These are phyloP conservation scores for Ophiostoma sp. DNA, from an alignment of 2,329 filamentous ascomycete genomes.

Conservation along the genomic window DNA sequence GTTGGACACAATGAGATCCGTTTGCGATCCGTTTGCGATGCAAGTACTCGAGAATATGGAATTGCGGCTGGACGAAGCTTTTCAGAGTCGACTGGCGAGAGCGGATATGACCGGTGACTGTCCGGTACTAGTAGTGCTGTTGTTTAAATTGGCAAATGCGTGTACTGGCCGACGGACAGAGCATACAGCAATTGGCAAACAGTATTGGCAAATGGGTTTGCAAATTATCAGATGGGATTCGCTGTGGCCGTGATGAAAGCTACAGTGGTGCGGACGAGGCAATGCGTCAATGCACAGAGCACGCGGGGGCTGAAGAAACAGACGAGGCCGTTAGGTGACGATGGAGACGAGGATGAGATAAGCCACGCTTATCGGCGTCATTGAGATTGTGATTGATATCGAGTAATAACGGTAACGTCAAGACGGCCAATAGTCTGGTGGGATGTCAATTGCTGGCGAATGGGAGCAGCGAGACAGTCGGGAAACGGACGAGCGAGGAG, in stretches of 20 bases:
- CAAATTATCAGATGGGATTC: conserved; percentile 10
- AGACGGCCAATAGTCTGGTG: conserved; percentile 20
- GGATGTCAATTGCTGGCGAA: conserved; percentile 1
- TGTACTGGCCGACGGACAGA: not conserved
- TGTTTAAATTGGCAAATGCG: not conserved
- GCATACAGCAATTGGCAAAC: not conserved
- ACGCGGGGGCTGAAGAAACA: not conserved
- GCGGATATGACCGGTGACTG: not conserved
- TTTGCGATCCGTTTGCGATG: conserved; percentile 8
- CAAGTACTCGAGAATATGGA: conserved; percentile 15
- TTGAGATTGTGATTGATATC: conserved; percentile 34
- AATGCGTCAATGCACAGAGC: not conserved
- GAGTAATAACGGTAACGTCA: conserved; percentile 16
- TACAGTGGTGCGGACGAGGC: conserved; percentile 11
- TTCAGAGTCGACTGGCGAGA: not conserved
- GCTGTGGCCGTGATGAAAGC: conserved; percentile 20
- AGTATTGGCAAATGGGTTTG: not conserved
- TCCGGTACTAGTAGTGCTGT: not conserved
- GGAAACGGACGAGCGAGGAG: conserved; percentile 10
- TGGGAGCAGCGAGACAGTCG: not conserved
- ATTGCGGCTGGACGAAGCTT: not conserved
- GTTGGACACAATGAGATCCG: not conserved
- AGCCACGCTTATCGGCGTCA: conserved; percentile 55
- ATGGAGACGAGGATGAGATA: conserved; percentile 53
- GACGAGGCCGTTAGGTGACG: conserved; percentile 41